phyloP scores from a whole-genome alignment of 306 rosid species.

The Mucuna pruriens region DNA sequence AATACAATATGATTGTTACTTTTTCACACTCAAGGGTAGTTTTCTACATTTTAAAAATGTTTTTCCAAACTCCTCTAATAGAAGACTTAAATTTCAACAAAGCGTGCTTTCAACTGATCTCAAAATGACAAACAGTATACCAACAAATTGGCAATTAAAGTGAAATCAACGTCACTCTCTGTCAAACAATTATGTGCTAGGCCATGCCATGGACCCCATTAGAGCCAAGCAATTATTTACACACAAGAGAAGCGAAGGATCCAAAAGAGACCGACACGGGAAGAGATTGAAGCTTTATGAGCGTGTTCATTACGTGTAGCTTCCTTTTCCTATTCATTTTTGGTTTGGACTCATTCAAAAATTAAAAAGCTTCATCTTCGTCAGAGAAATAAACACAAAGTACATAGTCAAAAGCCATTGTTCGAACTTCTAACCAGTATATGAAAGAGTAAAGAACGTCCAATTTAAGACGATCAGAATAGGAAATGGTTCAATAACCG shows the following conservation, averaged over 20 bases:
- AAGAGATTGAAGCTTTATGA: conserved; percentile 8
- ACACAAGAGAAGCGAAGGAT: conserved; percentile 30
- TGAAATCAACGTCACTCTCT: conserved; percentile 21
- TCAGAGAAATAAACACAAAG: conserved; percentile 26
- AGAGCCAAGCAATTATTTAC: conserved; percentile 39
- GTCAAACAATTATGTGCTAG: conserved; percentile 33
- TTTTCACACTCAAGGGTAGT: conserved; percentile 7
- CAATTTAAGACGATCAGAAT: conserved; percentile 20
- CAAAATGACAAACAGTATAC: conserved; percentile 17
- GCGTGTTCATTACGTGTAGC: conserved; percentile 25
- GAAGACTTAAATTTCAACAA: conserved; percentile 7
- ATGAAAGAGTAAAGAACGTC: conserved; percentile 31
- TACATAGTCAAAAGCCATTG: conserved; percentile 36
- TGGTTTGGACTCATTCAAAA: conserved; percentile 35
- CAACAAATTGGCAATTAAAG: conserved; percentile 30
- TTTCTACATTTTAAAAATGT: background rate
- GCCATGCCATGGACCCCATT: conserved; percentile 46
- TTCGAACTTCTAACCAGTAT: conserved; percentile 34
- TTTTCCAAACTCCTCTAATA: background rate
- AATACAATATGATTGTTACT: background rate
- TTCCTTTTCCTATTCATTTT: conserved; percentile 28
- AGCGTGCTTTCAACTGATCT: conserved; percentile 10
- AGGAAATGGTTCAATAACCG: conserved; percentile 23
- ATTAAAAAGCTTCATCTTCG: conserved; percentile 23
- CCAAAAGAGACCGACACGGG: conserved; percentile 33